Percentiles rank a stretch among this genome's conserved stretches.
Evolutionary conservation across 306 rosid genomes (phyloP).

Genomic region (Fagus crenata): DNA sequence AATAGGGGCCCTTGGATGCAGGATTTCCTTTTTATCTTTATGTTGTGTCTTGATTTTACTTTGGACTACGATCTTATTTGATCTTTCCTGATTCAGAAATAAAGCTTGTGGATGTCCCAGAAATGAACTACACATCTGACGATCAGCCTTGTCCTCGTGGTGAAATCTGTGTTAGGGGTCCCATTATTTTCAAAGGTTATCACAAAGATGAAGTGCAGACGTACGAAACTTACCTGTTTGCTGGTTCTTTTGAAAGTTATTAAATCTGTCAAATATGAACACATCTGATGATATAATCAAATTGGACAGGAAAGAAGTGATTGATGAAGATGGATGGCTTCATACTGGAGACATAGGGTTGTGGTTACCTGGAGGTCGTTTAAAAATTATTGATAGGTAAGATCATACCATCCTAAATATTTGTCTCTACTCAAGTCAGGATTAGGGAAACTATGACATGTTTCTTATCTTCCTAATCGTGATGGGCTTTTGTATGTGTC

Average conservation of each 20-base stretch:
- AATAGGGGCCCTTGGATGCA: constrained; percentile 10
- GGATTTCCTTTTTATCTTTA: constrained; percentile 7
- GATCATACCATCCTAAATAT: constrained; percentile 13
- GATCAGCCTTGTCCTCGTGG: constrained; percentile 96
- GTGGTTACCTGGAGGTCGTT: constrained; percentile 90
- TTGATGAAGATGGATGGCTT: constrained; percentile 95
- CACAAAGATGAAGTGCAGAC: constrained; percentile 91
- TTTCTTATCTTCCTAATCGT: background rate
- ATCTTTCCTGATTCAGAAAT: constrained; percentile 61
- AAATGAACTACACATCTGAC: constrained; percentile 88
- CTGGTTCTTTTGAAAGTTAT: constrained; percentile 23
- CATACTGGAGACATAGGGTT: constrained; percentile 93
- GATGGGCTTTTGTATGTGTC: background rate
- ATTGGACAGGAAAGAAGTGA: constrained; percentile 79
- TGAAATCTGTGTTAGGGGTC: constrained; percentile 99
- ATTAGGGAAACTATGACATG: background rate
- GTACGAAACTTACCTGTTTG: constrained; percentile 49
- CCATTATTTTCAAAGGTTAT: constrained; percentile 79
- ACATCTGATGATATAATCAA: constrained; percentile 27
- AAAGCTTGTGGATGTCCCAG: constrained; percentile 96
- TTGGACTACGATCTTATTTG: constrained; percentile 28
- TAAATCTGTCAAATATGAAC: constrained; percentile 18
- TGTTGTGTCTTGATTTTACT: constrained; percentile 13
- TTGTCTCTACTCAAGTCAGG: background rate
- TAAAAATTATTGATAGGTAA: constrained; percentile 96